Base-by-base conservation (phyloP, 371 early-diverging fungal species). In the Chytridiales sp. region DNA sequence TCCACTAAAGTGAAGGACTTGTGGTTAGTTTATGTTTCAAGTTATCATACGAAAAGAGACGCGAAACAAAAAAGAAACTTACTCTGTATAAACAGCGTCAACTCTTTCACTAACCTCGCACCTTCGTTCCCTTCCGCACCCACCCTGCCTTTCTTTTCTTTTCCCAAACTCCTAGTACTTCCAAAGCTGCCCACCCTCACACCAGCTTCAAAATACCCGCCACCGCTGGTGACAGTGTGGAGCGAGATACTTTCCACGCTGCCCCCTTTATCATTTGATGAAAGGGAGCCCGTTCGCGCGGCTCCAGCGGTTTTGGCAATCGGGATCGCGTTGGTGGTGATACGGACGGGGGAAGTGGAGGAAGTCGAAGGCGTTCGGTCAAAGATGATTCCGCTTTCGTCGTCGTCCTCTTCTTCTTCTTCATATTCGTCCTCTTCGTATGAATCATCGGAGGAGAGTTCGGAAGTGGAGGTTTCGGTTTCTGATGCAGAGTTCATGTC, bases 31-130 rank as follows among this genome's bases (percentile, higher is more conserved):
- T 32, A 4, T 6, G 24, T 26, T 31, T 8, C 30, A 42, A 17
- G 5, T 38, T n/a, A 8, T 36, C n/a, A 19, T n/a, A 39, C 41
- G 3, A 19, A 30, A 47, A 13, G 4, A 31, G 1, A 29, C 32
- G 35, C 54, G 13, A 51, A 1, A 19, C 19, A 17, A 21, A 30
- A 40, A n/a, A 57, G 34, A 22, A 47, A 48, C 65, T 21, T 27
- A 66, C 66, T 76, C 56, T 76, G 77, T 50, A 76, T 71, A 57
- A 76, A 69, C 27, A 76, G 57, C 2, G 71, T 67, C 50, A 76
- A 54, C 26, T 69, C 64, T 34, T 56, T n/a, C n/a, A n/a, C n/a
- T n/a, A n/a, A n/a, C n/a, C n/a, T n/a, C n/a, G n/a, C n/a, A n/a
- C n/a, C n/a, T n/a, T n/a, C n/a, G n/a, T n/a, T n/a, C n/a, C n/a